Evolutionary conservation across 495 filamentous ascomycete species (phyloP).

Genomic region (Penicillium lividum): DNA sequence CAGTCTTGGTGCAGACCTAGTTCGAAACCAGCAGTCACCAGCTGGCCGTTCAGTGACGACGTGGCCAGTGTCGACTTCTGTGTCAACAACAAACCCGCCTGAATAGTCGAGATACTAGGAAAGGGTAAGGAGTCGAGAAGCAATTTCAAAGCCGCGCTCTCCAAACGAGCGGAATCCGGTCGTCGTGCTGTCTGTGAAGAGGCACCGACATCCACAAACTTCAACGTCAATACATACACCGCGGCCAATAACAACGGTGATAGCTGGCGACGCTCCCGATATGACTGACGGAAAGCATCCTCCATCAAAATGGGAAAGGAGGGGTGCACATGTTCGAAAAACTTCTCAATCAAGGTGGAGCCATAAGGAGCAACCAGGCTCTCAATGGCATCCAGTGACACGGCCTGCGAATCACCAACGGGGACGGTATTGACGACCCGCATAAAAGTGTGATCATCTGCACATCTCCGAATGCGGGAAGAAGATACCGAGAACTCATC

Average conservation of each 20-base stretch:
- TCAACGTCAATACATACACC: conserved; percentile 86
- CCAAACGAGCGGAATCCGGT: conserved; percentile 74
- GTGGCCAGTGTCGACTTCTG: conserved; percentile 86
- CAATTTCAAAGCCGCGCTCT: conserved; percentile 71
- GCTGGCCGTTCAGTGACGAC: conserved; percentile 81
- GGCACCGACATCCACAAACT: conserved; percentile 80
- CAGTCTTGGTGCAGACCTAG: conserved; percentile 61
- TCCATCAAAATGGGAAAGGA: conserved; percentile 90
- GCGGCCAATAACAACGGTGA: conserved; percentile 84
- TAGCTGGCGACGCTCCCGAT: conserved; percentile 73
- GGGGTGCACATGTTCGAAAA: conserved; percentile 85
- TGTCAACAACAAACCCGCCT: conserved; percentile 85
- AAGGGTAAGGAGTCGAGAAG: conserved; percentile 75
- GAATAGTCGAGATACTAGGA: conserved; percentile 90
- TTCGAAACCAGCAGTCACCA: conserved; percentile 56
- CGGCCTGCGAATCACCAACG: conserved; percentile 44
- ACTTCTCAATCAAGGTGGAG: conserved; percentile 77
- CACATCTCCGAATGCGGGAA: conserved; percentile 69
- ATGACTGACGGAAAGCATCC: conserved; percentile 81
- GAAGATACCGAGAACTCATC: conserved; percentile 40
- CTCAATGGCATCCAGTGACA: conserved; percentile 79
- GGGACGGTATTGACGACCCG: conserved; percentile 43
- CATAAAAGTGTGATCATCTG: conserved; percentile 82
- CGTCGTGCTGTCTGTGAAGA: conserved; percentile 63
- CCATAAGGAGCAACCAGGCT: conserved; percentile 80